Conservation (phyloP, 2,329 filamentous ascomycete species). For the Aspergillus sp. region DNA sequence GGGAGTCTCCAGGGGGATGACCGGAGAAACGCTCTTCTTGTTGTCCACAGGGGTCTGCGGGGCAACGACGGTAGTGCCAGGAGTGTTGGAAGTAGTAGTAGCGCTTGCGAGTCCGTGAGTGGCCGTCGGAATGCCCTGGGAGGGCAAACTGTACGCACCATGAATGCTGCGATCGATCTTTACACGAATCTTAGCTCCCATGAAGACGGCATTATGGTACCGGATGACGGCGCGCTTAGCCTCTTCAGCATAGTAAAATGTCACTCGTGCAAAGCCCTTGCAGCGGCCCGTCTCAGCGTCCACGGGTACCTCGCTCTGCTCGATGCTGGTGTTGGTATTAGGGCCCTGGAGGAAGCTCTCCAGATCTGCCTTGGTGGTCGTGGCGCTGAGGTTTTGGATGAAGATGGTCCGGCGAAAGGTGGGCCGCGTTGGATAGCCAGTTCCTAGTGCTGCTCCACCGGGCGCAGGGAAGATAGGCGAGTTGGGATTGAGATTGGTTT, state of each 20-base stretch:
- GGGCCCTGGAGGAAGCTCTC: slow-evolving; percentile 23
- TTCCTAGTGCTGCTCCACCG: slow-evolving; percentile 8
- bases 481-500: slow-evolving; percentile 14
- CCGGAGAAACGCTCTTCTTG: not conserved
- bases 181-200: slow-evolving; percentile 34
- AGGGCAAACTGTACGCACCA: not conserved
- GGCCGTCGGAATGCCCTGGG: not conserved
- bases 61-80: not conserved
- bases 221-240: slow-evolving; percentile 34
- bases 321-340: slow-evolving; percentile 27
- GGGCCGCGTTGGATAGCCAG: slow-evolving; percentile 3
- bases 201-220: slow-evolving; percentile 35
- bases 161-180: slow-evolving; percentile 28
- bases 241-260: slow-evolving; percentile 34
- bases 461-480: slow-evolving; percentile 2
- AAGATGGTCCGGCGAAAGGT: slow-evolving; percentile 22
- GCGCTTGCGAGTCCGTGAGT: not conserved
- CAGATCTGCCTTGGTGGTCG: slow-evolving; percentile 30
- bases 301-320: slow-evolving; percentile 32
- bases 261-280: slow-evolving; percentile 29
- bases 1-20: not conserved
- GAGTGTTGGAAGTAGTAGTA: not conserved
- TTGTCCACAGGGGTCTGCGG: not conserved
- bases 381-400: slow-evolving; percentile 30
- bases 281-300: slow-evolving; percentile 22